Evolutionary conservation across 306 rosid genomes (phyloP), one percentile per base, ranked within the genome.

Genomic region (Cucumis melo): DNA sequence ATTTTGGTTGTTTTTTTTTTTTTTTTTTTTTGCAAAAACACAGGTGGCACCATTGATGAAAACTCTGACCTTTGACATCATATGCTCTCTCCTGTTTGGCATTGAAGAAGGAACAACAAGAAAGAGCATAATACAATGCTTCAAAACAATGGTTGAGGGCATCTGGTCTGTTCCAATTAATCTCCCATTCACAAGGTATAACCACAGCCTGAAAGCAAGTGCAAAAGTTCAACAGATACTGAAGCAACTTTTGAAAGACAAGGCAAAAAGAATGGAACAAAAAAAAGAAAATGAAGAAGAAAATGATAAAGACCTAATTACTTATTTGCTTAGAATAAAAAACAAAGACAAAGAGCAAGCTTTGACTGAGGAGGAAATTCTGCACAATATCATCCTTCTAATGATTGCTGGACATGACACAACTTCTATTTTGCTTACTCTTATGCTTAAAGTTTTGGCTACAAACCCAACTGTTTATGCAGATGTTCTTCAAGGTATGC

Each of bases 321-420:
- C 87, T 75, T 78, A 83, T 85, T 27, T 91, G 87, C 87, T 91
- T 77, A 63, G 90, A 81, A 82, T 80, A 79, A 77, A 46, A 29
- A 84, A 80, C 21, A 84, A 81, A 41, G 80, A 87, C 9, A 68
- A 20, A 4, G 60, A 83, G 74, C 85, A 86, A 70, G 85, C 48
- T 13, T 21, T 91, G 2, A 86, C 86, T 4, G 96, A 89, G 68
- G 81, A 82, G 56, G 93, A 91, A 79, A 88, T 89, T 68, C n/a
- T 91, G 38, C 86, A 93, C 38, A 93, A 91, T 54, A 68, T 58
- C 42, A 71, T 67, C 81, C 73, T 89, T 80, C 84, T 89, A 82
- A 88, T 93, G 96, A 81, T 86, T 32, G 93, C 93, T 19, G 96
- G 96, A 77, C 55, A 89, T 75, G 98, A 93, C 59, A 89, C 98